Evolutionary conservation across 208 protist genomes (phyloP).

Genomic region (Trypanosoma grayi): DNA sequence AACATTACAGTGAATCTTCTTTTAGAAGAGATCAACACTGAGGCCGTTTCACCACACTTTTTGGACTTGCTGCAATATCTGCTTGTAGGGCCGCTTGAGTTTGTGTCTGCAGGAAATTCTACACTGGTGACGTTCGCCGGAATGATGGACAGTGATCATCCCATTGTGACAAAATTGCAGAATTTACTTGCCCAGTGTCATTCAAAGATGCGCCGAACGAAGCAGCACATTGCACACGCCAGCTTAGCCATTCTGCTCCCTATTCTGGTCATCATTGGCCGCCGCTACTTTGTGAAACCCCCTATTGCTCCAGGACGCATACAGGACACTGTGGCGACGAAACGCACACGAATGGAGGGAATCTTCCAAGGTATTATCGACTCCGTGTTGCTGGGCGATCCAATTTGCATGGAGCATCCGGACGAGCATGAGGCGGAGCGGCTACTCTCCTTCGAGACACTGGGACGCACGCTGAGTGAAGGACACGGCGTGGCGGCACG

Average conservation of each 20-base stretch:
- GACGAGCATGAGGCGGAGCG: not conserved
- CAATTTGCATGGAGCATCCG: not conserved
- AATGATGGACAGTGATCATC: conserved; percentile 18
- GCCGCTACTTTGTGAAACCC: conserved; percentile 24
- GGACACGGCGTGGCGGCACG: conserved; percentile 13
- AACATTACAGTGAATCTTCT: conserved; percentile 19
- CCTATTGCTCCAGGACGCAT: conserved; percentile 14
- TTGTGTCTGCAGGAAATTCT: not conserved
- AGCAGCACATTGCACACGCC: not conserved
- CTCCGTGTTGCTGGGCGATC: conserved; percentile 11
- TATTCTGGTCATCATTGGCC: conserved; percentile 13
- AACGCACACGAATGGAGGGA: conserved; percentile 23
- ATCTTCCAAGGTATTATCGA: conserved; percentile 22
- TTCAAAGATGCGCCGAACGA: conserved; percentile 4
- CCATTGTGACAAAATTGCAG: conserved; percentile 3
- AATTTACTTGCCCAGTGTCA: not conserved
- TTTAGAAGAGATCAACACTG: conserved; percentile 6
- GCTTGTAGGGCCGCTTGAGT: conserved; percentile 20
- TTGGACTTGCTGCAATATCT: conserved; percentile 25
- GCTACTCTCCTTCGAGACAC: not conserved
- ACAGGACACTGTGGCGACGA: conserved; percentile 14
- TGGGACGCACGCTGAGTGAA: conserved; percentile 12
- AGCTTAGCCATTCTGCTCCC: conserved; percentile 17
- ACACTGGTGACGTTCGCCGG: conserved; percentile 18
- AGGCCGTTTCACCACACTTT: conserved; percentile 1